Evolutionary conservation across 495 filamentous ascomycete species (phyloP).

Genomic region (Xylaria longipes): DNA sequence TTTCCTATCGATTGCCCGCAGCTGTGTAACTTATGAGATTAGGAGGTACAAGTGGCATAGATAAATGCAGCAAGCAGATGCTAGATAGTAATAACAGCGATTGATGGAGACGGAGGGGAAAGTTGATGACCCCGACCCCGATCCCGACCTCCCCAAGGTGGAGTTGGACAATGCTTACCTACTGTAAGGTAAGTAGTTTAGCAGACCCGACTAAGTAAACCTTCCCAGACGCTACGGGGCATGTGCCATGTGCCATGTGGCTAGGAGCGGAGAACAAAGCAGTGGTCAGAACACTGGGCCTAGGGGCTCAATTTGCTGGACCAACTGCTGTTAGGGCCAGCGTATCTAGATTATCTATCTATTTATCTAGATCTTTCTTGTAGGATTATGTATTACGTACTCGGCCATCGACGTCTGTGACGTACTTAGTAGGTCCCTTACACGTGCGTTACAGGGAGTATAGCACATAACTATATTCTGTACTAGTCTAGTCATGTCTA

Average conservation of each 20-base stretch:
- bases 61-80: background rate
- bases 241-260: slow-evolving; percentile 7
- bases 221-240: background rate
- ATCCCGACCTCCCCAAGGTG: background rate
- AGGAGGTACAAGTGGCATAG: background rate
- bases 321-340: too few species aligned
- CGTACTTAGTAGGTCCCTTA: background rate
- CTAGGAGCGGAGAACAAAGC: background rate
- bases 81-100: background rate
- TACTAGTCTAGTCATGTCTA: background rate
- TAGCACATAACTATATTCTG: background rate
- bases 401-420: background rate
- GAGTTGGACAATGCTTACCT: background rate
- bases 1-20: background rate
- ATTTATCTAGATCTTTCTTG: background rate
- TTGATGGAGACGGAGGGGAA: background rate
- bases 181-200: too few species aligned
- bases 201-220: background rate
- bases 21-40: background rate
- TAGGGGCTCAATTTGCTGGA: background rate
- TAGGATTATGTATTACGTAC: background rate
- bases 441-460: background rate
- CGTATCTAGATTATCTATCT: background rate
- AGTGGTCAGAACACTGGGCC: background rate
- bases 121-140: background rate